Conservation (phyloP, 108 stramenopile species). For the Mayamaea pseudoterrestris region DNA sequence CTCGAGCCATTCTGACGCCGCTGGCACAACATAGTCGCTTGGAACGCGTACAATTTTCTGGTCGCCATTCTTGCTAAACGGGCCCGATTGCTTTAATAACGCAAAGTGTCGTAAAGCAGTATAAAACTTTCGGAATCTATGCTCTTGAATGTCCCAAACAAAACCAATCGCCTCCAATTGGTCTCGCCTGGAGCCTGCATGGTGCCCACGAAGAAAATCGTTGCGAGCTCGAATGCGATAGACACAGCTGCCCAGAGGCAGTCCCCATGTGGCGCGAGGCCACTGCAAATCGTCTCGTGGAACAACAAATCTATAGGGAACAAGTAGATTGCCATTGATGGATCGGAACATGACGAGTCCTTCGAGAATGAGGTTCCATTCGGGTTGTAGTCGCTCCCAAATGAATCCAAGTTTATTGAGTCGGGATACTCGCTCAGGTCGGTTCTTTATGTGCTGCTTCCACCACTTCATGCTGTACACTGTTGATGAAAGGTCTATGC, state of each 20-base stretch:
- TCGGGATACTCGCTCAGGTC: conserved; percentile 44
- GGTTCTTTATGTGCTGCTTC: conserved; percentile 43
- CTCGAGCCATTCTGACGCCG: conserved; percentile 42
- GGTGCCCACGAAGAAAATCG: conserved; percentile 44
- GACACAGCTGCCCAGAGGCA: conserved; percentile 51
- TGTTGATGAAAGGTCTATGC: conserved; percentile 36
- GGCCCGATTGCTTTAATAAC: conserved; percentile 19
- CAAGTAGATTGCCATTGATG: conserved; percentile 39
- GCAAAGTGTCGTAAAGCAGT: conserved; percentile 37
- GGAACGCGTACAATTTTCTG: conserved; percentile 37
- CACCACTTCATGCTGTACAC: conserved; percentile 81
- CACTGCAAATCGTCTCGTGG: conserved; percentile 36
- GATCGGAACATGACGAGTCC: conserved; percentile 37
- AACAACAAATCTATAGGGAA: conserved; percentile 60
- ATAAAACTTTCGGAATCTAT: conserved; percentile 41
- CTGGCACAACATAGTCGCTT: conserved; percentile 53
- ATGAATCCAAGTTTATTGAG: conserved; percentile 65
- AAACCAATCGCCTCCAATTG: conserved; percentile 65
- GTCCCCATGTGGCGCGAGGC: conserved; percentile 56
- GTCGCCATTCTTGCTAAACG: conserved; percentile 9
- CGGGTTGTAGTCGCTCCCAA: conserved; percentile 74
- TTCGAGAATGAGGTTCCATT: conserved; percentile 76
- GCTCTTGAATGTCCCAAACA: conserved; percentile 60
- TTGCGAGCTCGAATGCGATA: conserved; percentile 48
- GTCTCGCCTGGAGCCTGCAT: conserved; percentile 20